Evolutionary conservation across 2,329 filamentous ascomycete species (phyloP), one percentile per base, ranked within the genome.

Genomic region (Fusarium scirpi): DNA sequence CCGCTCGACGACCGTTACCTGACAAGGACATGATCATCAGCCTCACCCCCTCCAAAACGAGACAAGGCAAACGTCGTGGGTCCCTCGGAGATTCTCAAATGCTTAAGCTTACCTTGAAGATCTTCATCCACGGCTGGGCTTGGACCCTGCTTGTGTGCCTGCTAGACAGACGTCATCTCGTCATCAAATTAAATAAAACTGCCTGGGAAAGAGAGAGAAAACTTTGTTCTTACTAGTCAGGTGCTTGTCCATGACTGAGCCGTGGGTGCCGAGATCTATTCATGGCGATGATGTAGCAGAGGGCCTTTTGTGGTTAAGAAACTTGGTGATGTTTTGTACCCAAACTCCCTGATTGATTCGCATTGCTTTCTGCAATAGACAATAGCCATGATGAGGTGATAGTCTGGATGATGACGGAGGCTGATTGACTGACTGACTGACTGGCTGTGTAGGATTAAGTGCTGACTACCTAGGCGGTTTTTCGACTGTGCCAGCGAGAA

Each of bases 41-140:
- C n/a, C 51, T 13, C 25, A 12, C 15, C 34, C 30, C 16, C 8
- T 34, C 43, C 48, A 22, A 34, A 57, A 64, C 38, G 27, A 63
- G 58, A 43, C n/a, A 54, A 41, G 11, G 51, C 43, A 54, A 51
- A 55, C 41, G 46, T 63, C 53, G 46, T 53, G 53, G 62, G 41
- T 34, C 49, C 38, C 43, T 70, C 67, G 67, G 62, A 67, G 56
- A 70, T 62, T 70, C 62, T 55, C 61, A 70, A 52, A 66, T 41
- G 64, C 71, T 74, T 74, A 74, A 74, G 72, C 72, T 74, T 74
- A 74, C 69, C 53, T 67, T 47, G 51, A 71, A 60, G 66, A 69
- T 69, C 63, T 54, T 48, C 53, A 67, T 67, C 60, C 55, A 18
- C 30, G 20, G 20, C 20, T 51, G 30, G 47, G 47, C 55, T 66